A percentile compares a stretch with the other conserved stretches of the same genome.
Conservation (phyloP, 148 eudicot species). For the Vaccinium macrocarpon region DNA sequence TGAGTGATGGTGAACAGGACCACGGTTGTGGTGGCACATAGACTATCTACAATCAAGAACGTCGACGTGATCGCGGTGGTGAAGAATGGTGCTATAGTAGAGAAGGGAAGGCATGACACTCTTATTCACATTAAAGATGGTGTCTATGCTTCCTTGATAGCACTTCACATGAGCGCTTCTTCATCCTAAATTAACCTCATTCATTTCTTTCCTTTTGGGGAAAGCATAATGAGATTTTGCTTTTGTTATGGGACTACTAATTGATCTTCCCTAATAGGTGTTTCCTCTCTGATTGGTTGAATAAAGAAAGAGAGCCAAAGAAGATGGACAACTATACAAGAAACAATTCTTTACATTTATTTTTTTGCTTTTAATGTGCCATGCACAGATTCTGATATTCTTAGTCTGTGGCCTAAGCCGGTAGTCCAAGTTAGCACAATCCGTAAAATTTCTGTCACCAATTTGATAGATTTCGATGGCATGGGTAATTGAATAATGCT, state of each 20-base stretch:
- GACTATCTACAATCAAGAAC: conserved; percentile 61
- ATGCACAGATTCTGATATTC: too few species aligned
- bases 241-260: neutral
- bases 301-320: neutral
- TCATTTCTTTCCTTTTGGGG: neutral
- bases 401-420: too few species aligned
- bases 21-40: conserved; percentile 63
- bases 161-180: too few species aligned
- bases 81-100: conserved; percentile 62
- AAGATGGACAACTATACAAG: neutral
- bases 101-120: conserved; percentile 62
- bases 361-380: too few species aligned
- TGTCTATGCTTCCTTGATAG: conserved; percentile 50
- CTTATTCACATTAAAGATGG: conserved; percentile 55
- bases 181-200: too few species aligned
- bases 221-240: neutral
- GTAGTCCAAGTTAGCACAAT: too few species aligned
- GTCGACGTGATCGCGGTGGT: conserved; percentile 63
- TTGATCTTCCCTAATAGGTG: neutral
- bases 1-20: conserved; percentile 58
- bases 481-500: too few species aligned
- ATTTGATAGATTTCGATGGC: too few species aligned
- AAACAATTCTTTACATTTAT: too few species aligned
- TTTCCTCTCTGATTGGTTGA: neutral
- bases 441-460: too few species aligned